phyloP scores from a whole-genome alignment of 176 grass and related monocot genomes.

The Oryza nivara region DNA sequence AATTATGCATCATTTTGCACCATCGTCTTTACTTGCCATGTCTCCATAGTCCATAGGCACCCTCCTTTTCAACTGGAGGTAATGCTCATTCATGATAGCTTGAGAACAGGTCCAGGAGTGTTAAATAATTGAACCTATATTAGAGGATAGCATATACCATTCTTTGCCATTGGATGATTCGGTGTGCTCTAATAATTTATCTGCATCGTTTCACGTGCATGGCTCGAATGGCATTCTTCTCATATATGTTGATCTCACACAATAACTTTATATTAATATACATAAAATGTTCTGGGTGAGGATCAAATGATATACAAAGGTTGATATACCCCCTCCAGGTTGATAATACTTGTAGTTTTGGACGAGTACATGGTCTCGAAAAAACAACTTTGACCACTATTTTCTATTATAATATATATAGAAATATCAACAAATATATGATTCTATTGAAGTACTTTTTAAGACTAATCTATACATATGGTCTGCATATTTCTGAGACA shows the following conservation, averaged over 20 bases:
- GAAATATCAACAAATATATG: no score
- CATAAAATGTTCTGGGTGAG: background rate
- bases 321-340: background rate
- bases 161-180: background rate
- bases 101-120: background rate
- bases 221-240: background rate
- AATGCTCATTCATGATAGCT: conserved; percentile 19
- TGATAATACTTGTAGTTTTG: no score
- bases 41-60: conserved; percentile 8
- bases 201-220: conserved; percentile 24
- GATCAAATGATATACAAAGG: background rate
- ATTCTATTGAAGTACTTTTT: no score
- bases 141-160: conserved; percentile 5
- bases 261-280: background rate
- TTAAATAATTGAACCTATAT: conserved; percentile 20
- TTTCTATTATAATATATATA: no score
- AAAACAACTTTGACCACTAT: no score
- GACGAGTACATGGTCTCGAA: no score
- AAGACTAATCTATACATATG: no score
- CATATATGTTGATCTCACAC: background rate
- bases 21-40: background rate
- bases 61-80: conserved; percentile 13
- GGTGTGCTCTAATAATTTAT: conserved; percentile 4
- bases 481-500: no score
- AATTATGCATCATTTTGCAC: conserved; percentile 22